Conservation (phyloP, 768 basidiomycete genomes). For the Naematelia encephala region DNA sequence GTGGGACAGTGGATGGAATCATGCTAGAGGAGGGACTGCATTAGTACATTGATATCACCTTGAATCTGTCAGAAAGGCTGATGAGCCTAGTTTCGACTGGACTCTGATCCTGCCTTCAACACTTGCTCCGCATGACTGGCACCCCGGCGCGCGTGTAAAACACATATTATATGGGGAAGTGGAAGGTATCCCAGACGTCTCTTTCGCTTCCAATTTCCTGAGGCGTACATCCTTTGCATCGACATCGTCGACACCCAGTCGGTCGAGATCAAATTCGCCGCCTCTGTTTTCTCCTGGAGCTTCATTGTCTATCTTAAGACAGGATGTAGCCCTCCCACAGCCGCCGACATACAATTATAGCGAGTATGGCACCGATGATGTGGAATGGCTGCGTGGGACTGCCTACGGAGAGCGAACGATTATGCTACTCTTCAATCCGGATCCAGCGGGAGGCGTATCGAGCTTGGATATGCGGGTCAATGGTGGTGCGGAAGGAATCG, state of each 20-base stretch:
- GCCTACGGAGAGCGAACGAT: slow-evolving; percentile 8
- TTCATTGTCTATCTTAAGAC: slow-evolving; percentile 17
- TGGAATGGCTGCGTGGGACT: slow-evolving; percentile 24
- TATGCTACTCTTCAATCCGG: slow-evolving; percentile 24
- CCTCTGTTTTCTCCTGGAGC: slow-evolving; percentile 7
- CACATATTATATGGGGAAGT: slow-evolving; percentile 31
- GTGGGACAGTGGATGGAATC: slow-evolving; percentile 29
- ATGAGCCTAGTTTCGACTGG: slow-evolving; percentile 31
- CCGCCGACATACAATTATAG: slow-evolving; percentile 19
- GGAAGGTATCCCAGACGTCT: slow-evolving; percentile 23
- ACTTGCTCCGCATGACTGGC: slow-evolving; percentile 33
- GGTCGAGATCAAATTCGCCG: neutral
- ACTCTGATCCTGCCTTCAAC: slow-evolving; percentile 33
- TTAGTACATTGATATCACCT: slow-evolving; percentile 14
- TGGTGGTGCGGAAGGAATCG: slow-evolving; percentile 15
- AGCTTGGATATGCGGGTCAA: slow-evolving; percentile 28
- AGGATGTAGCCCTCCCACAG: slow-evolving; percentile 17
- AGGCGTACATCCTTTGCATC: slow-evolving; percentile 16
- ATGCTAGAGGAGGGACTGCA: slow-evolving; percentile 38
- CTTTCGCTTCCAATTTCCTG: neutral
- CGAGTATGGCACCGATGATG: slow-evolving; percentile 1
- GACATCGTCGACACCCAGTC: slow-evolving; percentile 9
- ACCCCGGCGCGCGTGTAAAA: slow-evolving; percentile 23
- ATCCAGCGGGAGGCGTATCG: slow-evolving; percentile 15
- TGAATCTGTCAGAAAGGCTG: neutral